Base-by-base conservation (phyloP, 2,329 filamentous ascomycete genomes). In the Colletotrichum tropicale region DNA sequence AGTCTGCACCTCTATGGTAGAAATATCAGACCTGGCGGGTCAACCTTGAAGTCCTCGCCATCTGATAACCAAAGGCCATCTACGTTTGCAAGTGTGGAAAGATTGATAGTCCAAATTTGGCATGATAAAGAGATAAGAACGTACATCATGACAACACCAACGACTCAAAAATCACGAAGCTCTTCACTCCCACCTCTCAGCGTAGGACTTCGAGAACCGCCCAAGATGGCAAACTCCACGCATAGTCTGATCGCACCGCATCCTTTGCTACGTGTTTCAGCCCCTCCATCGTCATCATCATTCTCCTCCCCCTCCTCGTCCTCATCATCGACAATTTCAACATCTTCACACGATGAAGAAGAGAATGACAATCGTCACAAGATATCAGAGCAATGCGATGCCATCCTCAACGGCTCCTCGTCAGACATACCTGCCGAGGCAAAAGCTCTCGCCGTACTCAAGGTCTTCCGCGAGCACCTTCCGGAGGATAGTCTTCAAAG, bases 1-100 rank as follows among this genome's bases (percentile, higher is more conserved):
- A 3, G 6, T 0, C 3, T 12, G 6, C 43, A 21, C 43, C 43
- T 48, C 18, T 48, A 0, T 13, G 43, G 43, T 48, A 48, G 18
- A 10, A 0, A 2, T 2, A 12, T 12, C 16, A 43, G 16, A 3
- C 1, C 8, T 13, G 10, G 3, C n/a, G 43, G 43, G 18, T 3
- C 43, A 12, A 48, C 43, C 18, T 0, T 21, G 43, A 48, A 48
- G 43, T 48, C 3, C 13, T 48, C 1, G 18, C 18, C 43, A 48
- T 21, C 18, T 7, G 9, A 21, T 7, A 21, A 48, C 3, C 9
- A 21, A 1, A 43, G 18, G 3, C 18, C 43, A 48, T 48, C 43
- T 48, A 48, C 6, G 10, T 21, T 21, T 13, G 10, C 10, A 48
- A 48, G 9, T 7, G 5, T 12, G 10, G 24, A 24, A 24, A 24